Conservation (phyloP, 768 basidiomycete genomes). For the Boletus rex-veris region DNA sequence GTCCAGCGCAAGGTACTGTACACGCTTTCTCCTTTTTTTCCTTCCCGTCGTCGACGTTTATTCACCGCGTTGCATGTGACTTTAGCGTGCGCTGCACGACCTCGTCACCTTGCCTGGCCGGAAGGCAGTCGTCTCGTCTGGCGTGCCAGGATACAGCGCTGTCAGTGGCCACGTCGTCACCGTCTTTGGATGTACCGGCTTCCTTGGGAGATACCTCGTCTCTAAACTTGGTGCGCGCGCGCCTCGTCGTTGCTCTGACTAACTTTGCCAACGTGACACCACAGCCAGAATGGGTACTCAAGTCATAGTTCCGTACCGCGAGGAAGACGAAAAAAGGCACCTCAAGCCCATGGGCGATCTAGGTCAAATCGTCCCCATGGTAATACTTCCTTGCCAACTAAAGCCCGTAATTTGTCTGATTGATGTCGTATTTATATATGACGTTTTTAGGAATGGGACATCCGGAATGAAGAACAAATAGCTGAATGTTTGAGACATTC, state of each 20-base stretch:
- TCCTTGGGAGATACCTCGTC: slow-evolving; percentile 91
- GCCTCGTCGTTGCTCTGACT: neutral
- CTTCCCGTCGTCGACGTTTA: neutral
- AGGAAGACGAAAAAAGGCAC: slow-evolving; percentile 88
- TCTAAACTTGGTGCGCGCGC: slow-evolving; percentile 74
- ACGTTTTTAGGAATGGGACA: slow-evolving; percentile 83
- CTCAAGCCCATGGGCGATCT: slow-evolving; percentile 94
- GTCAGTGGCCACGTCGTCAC: slow-evolving; percentile 91
- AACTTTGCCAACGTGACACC: slow-evolving; percentile 22
- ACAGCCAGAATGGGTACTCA: slow-evolving; percentile 88
- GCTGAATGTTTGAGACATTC: slow-evolving; percentile 93
- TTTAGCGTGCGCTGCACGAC: slow-evolving; percentile 74
- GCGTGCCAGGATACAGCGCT: slow-evolving; percentile 81
- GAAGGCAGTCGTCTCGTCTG: slow-evolving; percentile 71
- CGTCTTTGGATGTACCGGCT: slow-evolving; percentile 96
- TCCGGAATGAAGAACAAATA: slow-evolving; percentile 86
- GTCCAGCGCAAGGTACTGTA: slow-evolving; percentile 43
- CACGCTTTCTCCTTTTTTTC: neutral
- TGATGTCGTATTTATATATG: slow-evolving; percentile 13
- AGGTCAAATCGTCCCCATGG: slow-evolving; percentile 94
- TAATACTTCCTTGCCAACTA: slow-evolving; percentile 34
- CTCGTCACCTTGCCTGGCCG: slow-evolving; percentile 52
- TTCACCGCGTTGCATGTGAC: neutral
- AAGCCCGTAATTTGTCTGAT: slow-evolving; percentile 22
- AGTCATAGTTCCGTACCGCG: slow-evolving; percentile 92